Evolutionary conservation across 805 yeast genomes (phyloP), one percentile per base, ranked within the genome.

Genomic region (Starmerella kuoi): DNA sequence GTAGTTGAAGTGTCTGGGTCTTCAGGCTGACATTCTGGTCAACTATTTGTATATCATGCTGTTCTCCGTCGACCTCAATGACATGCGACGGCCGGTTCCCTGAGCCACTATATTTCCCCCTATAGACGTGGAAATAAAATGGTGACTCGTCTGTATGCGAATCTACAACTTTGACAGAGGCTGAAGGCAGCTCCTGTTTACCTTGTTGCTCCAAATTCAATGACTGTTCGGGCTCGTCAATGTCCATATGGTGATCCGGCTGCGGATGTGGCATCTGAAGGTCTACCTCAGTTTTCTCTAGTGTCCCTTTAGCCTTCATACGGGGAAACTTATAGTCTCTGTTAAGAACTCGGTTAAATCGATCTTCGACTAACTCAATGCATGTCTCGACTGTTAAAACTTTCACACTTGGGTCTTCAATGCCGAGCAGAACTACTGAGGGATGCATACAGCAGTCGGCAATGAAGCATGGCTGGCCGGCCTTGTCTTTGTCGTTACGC

Each of bases 381-480:
- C 94, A 79, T 80, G 94, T 84, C 56, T 84, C 94, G 5, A 80
- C 71, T 37, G 83, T 57, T 12, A 85, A 77, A 36, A 74, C 67
- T 45, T 75, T 66, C 42, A 85, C 65, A 38, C 80, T 80, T 1
- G 62, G 50, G 48, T 77, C 79, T 31, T 68, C 52, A 33, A 71
- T 65, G 25, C 77, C 69, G 79, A 87, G 77, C 33, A 64, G 62
- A 62, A 77, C 68, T 37, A 86, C 74, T 27, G 61, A 62, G 7
- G 73, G 67, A 55, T 83, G 76, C 44, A 85, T 71, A 37, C 87
- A 76, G 59, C 95, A 86, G 58, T 86, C 95, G 53, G 74, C 74
- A 1, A 83, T 86, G 33, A 70, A 61, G 33, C 86, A 74, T 14
- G 64, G 58, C 2, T 62, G 59, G 1, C 93, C 93, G 52, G 57